Percentiles rank a stretch among this genome's conserved stretches.
phyloP scores from a whole-genome alignment of 2,329 filamentous ascomycete species.

The Blastomyces silverae region DNA sequence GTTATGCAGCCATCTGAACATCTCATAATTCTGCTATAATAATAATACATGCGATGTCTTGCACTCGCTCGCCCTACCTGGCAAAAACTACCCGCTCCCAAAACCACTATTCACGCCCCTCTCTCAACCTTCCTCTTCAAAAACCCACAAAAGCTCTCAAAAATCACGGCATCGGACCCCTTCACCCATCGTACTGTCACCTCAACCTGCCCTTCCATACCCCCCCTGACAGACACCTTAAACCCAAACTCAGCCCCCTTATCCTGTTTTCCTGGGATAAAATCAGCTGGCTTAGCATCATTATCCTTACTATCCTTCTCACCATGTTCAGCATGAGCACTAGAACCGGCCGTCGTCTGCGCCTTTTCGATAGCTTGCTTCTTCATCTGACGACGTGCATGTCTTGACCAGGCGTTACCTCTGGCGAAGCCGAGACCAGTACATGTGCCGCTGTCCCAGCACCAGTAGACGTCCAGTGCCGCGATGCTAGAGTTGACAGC shows the following conservation, averaged over 20 bases:
- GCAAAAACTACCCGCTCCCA: not conserved
- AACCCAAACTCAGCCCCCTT: slow-evolving; percentile 49
- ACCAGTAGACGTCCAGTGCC: slow-evolving; percentile 57
- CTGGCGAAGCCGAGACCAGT: slow-evolving; percentile 56
- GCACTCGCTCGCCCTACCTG: not conserved
- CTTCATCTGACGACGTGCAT: slow-evolving; percentile 57
- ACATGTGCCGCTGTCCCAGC: slow-evolving; percentile 50
- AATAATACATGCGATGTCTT: not conserved
- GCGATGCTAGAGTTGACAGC: slow-evolving; percentile 46
- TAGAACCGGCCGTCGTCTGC: slow-evolving; percentile 8
- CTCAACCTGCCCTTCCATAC: slow-evolving; percentile 52
- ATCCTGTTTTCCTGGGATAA: slow-evolving; percentile 6
- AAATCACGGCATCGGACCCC: slow-evolving; percentile 64
- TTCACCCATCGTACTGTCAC: slow-evolving; percentile 64
- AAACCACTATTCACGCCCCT: slow-evolving; percentile 17
- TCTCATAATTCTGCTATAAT: not conserved
- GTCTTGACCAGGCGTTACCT: slow-evolving; percentile 71
- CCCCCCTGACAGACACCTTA: slow-evolving; percentile 57
- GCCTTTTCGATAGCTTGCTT: slow-evolving; percentile 22
- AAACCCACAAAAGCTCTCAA: slow-evolving; percentile 84
- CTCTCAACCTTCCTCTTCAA: slow-evolving; percentile 51
- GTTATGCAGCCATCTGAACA: not conserved
- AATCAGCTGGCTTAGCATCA: not conserved
- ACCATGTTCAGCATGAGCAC: slow-evolving; percentile 25
- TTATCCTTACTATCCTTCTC: slow-evolving; percentile 23